Evolutionary conservation across 768 basidiomycete genomes (phyloP).

Genomic region (Symmetrospora coprosmae): DNA sequence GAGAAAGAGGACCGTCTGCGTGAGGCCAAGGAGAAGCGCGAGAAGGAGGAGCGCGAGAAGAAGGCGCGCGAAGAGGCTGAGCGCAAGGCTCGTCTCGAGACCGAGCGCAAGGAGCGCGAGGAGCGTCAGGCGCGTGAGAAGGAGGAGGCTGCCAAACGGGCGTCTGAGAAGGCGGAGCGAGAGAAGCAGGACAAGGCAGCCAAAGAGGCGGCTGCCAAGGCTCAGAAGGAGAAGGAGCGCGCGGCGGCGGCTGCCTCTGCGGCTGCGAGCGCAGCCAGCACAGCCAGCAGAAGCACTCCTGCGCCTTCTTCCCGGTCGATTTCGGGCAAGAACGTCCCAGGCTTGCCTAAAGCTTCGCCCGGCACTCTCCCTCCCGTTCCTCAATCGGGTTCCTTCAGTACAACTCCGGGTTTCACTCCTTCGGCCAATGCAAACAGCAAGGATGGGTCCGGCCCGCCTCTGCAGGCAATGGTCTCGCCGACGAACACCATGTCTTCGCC

Average conservation of each 20-base stretch:
- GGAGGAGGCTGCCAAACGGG: slow-evolving; percentile 30
- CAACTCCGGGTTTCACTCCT: slow-evolving; percentile 22
- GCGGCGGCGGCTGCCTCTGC: slow-evolving; percentile 31
- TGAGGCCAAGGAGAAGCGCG: slow-evolving; percentile 61
- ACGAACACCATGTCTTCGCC: background rate
- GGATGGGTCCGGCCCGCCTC: background rate
- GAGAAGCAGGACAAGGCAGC: slow-evolving; percentile 30
- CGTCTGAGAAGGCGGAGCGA: slow-evolving; percentile 44
- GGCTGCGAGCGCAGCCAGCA: slow-evolving; percentile 21
- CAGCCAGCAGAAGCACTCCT: slow-evolving; percentile 21
- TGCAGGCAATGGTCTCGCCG: background rate
- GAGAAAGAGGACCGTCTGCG: slow-evolving; percentile 49
- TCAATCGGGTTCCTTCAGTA: slow-evolving; percentile 22
- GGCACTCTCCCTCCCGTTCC: background rate
- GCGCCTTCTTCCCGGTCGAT: background rate
- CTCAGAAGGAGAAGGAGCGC: slow-evolving; percentile 27
- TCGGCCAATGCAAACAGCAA: background rate
- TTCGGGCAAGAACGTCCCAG: slow-evolving; percentile 24
- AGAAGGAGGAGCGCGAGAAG: slow-evolving; percentile 46
- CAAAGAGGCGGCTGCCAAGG: slow-evolving; percentile 26
- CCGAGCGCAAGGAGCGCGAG: slow-evolving; percentile 34
- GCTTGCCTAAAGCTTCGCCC: slow-evolving; percentile 24
- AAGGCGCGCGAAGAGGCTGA: slow-evolving; percentile 39
- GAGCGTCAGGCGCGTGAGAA: slow-evolving; percentile 46
- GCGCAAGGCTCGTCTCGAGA: slow-evolving; percentile 47